Evolutionary conservation across 164 flowering plant genomes (phyloP), one percentile per base, ranked within the genome.

Genomic region (Pachysandra terminalis): DNA sequence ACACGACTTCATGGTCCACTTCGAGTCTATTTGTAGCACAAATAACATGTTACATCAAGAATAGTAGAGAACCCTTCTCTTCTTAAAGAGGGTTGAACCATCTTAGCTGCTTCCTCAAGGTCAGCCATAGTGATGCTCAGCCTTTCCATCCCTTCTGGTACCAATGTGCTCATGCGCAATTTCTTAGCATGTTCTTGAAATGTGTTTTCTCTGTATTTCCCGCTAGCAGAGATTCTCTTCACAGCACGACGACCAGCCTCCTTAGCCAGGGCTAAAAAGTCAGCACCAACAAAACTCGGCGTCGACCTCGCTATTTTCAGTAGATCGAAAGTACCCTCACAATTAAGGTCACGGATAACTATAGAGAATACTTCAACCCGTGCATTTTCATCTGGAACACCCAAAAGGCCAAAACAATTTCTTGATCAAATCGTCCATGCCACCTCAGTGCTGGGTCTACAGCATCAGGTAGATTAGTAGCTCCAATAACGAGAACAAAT

Each of bases 221-320:
- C 82, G 68, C 70, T 68, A 51, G 80, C 75, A 58, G 82, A 65
- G 21, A 87, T 87, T 73, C 96, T 85, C 66, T 78, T 80, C 88
- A 91, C 79, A 21, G 96, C 92, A 75, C 89, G 83, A 65, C 81
- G 81, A 58, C 96, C 98, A 74, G 98, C 98, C 81, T 86, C 81
- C 60, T 84, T 85, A 9, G 77, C 84, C 49, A 94, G 71, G 3
- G 89, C 86, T 23, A 73, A 79, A 79, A 95, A 79, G 61, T 95
- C 98, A 71, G 98, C 96, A 56, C 96, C 98, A 74, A 87, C 96
- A 85, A 86, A 95, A 1, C 98, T 97, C 19, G 97, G 87, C 0
- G 98, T 91, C 32, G 82, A 76, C 77, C 84, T 81, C 41, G 97
- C 97, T 68, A 95, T 77, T 73, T 82, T 86, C 15, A 53, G 19